Base-by-base conservation (phyloP, 1,284 basidiomycete genomes). In the Salmacisia buchloeana region DNA sequence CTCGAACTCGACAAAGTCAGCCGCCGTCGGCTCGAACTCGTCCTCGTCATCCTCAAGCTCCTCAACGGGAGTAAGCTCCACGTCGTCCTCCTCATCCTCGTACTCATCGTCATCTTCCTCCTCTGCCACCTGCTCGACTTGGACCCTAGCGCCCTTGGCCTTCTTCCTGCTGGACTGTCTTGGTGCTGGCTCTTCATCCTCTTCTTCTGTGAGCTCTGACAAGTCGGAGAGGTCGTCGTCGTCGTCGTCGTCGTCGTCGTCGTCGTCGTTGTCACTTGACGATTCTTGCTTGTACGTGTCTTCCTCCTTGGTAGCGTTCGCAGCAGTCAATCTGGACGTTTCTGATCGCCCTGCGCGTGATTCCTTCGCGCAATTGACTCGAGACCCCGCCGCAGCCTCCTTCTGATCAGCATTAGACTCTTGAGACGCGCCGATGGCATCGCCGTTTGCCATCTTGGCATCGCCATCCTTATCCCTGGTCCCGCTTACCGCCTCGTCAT, bases 1-100 rank as follows among this genome's bases (percentile, higher is more conserved):
- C 84, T 77, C 73, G 45, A 72, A 77, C 54, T 77, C 76, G 62
- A 76, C 69, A 64, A 76, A 73, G 31, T 65, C 67, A 59, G 82
- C 80, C 63, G 76, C 74, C 9, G 69, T 66, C 5, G 74, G 76
- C 3, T 74, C 58, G 46, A 77, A 72, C 35, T 75, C 71, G 15
- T 46, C 43, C 7, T 54, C 39, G 25, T 63, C 61, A 60, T 80
- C 73, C 15, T 73, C 66, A 2, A 72, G 74, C 7, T 77, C 61
- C 41, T 79, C 52, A 10, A 54, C 52, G 69, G 52, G 74, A 69
- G 34, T 63, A 49, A 39, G 31, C 35, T 36, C 58, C 38, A 38
- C 60, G 2, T 38, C 59, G 46, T 77, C 72, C 36, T 80, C 76
- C 23, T 58, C 58, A 31, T 36, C 58, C 38, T 45, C 60, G 2